Base-by-base conservation (phyloP, 345 rosid genomes). In the Camelina laxa region DNA sequence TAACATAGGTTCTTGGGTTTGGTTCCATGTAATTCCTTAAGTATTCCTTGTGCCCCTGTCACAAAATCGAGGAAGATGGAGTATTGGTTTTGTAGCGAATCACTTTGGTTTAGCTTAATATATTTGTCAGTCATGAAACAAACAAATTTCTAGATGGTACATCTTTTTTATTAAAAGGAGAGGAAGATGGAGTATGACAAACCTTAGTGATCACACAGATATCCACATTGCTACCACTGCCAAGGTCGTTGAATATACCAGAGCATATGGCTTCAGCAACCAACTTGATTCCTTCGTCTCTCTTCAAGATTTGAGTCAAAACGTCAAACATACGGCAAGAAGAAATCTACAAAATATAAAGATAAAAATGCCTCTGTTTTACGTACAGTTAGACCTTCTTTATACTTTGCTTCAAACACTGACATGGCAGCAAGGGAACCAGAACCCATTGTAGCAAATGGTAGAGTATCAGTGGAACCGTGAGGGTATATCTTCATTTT, bases 141-240 rank as follows among this genome's bases (percentile, higher is more conserved):
- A 64, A 65, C 71, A 62, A 57, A 31, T 19, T 1, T 54, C 65
- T 22, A 38, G 21, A 39, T 65, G n/a, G n/a, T n/a, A n/a, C n/a
- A n/a, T n/a, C n/a, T n/a, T n/a, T n/a, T n/a, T n/a, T n/a, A n/a
- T n/a, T n/a, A n/a, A n/a, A n/a, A n/a, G n/a, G n/a, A 41, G 35
- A 55, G 19, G 5, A 66, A 73, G 6, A 49, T 20, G 61, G 16
- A 45, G 42, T 42, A 62, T 54, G 13, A 60, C 48, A 59, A 39
- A 91, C 97, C 91, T 89, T 89, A 17, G 97, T 89, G 69, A 91
- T 87, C 14, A 91, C 97, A 76, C 97, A 91, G 79, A 89, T 81
- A 74, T 91, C 97, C 47, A 91, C 97, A 80, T 91, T 91, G 85
- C 97, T 91, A 77, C 97, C 94, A 86, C 94, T 87, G 42, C 97